Base-by-base conservation (phyloP, 345 rosid genomes). In the Chamaenerion angustifolium region DNA sequence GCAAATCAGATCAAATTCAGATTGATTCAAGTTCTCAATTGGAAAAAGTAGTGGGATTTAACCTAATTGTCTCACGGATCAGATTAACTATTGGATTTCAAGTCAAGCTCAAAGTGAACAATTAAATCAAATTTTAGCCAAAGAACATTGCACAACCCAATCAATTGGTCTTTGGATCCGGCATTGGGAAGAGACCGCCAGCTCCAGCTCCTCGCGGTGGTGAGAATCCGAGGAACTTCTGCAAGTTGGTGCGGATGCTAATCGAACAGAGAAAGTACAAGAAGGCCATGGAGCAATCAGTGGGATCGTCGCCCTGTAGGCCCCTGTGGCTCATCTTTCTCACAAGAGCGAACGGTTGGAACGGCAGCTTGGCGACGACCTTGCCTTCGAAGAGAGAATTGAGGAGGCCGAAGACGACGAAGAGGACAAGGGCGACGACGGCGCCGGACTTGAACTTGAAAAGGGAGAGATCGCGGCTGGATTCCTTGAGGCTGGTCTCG, bases 371-470 rank as follows among this genome's bases (percentile, higher is more conserved):
- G 13, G 95, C 98, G 13, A 92, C 93, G 15, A 71, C 82, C 63
- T 87, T 92, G 5, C 96, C 96, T 68, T 92, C 95, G 50, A 92
- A 92, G 1, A 87, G 82, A 0, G 98, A 92, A 57, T 92, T 92
- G 59, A 87, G 64, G 25, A 88, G 70, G 0, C 95, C 96, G 44
- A 92, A 92, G 55, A 92, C 96, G 57, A 82, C 82, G 71, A 92
- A 75, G 53, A 92, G 81, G 21, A 87, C 96, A 16, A 92, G 58
- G 1, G 98, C 98, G 5, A 92, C 96, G 18, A 92, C 98, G 37
- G 95, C 96, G 15, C 98, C 98, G 48, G 98, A 92, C 71, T 92
- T 92, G 86, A 92, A 84, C 88, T 92, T 92, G 88, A 92, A 92
- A 40, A 92, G 81, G 6, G 98, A 92, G 8, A 92, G 77, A 63